Evolutionary conservation across 768 basidiomycete genomes (phyloP).

Genomic region (Lyophyllum semitale): DNA sequence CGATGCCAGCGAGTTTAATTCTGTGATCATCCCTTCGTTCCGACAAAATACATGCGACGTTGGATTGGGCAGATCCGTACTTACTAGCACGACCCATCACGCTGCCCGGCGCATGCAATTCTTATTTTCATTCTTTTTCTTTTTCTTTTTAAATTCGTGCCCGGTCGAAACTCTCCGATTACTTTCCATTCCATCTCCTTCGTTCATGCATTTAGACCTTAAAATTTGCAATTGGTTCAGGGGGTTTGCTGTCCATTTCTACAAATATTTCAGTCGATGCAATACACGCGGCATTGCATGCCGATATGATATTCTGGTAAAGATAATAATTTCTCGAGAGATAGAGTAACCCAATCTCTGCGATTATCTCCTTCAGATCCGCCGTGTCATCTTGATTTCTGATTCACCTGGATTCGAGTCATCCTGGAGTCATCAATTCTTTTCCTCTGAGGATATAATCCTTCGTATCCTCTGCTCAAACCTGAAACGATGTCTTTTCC

Average conservation of each 20-base stretch:
- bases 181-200: background rate
- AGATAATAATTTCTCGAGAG: constrained; percentile 4
- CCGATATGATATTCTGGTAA: too few species aligned
- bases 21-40: too few species aligned
- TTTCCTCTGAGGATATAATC: background rate
- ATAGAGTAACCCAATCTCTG: constrained; percentile 19
- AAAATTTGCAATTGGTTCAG: background rate
- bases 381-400: constrained; percentile 6
- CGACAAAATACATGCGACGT: too few species aligned
- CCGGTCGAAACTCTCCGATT: too few species aligned
- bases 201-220: background rate
- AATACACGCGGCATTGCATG: background rate
- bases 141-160: too few species aligned
- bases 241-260: background rate
- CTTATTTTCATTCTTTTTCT: too few species aligned
- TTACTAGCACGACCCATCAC: too few species aligned
- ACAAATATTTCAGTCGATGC: background rate
- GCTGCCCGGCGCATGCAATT: too few species aligned
- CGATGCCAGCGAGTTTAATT: too few species aligned
- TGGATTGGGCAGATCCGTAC: too few species aligned
- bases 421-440: constrained; percentile 17
- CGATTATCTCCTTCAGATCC: constrained; percentile 14
- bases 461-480: background rate
- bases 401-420: constrained; percentile 11
- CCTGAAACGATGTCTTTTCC: constrained; percentile 58